phyloP scores from a whole-genome alignment of 1,284 basidiomycete species.

The Sporisorium sorghi region DNA sequence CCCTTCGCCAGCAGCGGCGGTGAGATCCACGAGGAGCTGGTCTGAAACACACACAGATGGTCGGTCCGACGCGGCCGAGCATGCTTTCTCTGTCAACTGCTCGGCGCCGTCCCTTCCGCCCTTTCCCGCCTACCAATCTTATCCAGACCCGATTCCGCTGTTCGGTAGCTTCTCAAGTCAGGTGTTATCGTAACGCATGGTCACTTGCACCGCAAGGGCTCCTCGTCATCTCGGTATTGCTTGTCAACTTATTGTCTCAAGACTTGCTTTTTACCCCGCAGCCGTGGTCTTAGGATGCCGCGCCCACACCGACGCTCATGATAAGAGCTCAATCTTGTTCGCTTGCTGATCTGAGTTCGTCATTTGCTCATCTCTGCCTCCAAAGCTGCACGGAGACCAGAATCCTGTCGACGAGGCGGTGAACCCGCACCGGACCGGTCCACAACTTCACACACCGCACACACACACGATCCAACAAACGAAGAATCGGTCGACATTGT shows the following conservation, averaged over 20 bases:
- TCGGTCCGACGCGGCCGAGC: constrained; percentile 26
- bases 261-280: constrained; percentile 28
- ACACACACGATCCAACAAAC: no score
- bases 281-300: constrained; percentile 25
- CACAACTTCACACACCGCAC: background rate
- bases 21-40: constrained; percentile 1
- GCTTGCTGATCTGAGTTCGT: no score
- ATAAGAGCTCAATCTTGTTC: no score
- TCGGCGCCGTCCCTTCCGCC: constrained; percentile 25
- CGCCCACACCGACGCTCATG: constrained; percentile 18
- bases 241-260: background rate
- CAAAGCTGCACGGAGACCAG: no score
- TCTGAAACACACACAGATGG: constrained; percentile 5
- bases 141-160: background rate
- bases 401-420: no score
- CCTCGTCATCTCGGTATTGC: background rate
- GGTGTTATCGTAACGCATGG: no score
- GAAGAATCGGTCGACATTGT: no score
- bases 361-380: no score
- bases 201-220: no score
- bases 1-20: constrained; percentile 7
- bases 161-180: no score
- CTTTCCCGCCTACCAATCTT: background rate
- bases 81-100: background rate
- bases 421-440: constrained; percentile 18